Percentiles rank a stretch among this genome's conserved stretches.
Evolutionary conservation across 495 filamentous ascomycete species (phyloP).

Genomic region (Neurospora sp.): DNA sequence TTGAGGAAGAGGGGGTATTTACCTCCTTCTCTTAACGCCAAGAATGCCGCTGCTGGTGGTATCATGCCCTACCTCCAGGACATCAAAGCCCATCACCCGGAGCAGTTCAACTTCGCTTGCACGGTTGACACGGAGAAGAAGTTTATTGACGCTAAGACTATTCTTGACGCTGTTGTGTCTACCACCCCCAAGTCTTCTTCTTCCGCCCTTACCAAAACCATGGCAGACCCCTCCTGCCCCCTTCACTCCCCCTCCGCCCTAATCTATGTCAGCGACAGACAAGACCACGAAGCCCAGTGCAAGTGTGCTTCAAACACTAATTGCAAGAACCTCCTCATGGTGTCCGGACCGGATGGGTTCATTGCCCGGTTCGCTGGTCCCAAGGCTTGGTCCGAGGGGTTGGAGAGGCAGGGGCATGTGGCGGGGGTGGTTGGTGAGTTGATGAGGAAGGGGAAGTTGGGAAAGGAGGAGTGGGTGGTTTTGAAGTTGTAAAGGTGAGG

Average conservation of each 20-base stretch:
- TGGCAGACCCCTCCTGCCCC: constrained; percentile 7
- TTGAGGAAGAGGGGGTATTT: background rate
- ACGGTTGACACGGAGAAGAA: constrained; percentile 68
- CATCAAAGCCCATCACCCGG: constrained; percentile 45
- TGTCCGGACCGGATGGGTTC: constrained; percentile 89
- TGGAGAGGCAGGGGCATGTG: constrained; percentile 57
- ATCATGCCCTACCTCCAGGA: constrained; percentile 53
- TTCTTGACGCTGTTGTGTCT: constrained; percentile 1
- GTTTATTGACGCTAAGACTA: constrained; percentile 36
- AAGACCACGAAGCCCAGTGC: background rate
- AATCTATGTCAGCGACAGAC: background rate
- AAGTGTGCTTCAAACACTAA: background rate
- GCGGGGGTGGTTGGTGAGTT: constrained; percentile 31
- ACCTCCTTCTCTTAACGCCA: background rate
- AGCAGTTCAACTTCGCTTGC: constrained; percentile 53
- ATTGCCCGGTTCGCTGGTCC: constrained; percentile 66
- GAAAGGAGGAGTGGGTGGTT: constrained; percentile 39
- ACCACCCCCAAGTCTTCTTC: constrained; percentile 1
- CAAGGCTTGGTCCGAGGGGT: constrained; percentile 61
- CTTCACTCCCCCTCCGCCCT: constrained; percentile 12
- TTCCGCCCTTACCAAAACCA: background rate
- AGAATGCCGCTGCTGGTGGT: background rate
- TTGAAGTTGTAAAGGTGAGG: constrained; percentile 38
- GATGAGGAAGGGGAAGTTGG: constrained; percentile 7
- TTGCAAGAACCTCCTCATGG: constrained; percentile 53